Conservation (phyloP, 2,329 filamentous ascomycete genomes). For the Trichoderma cornu-damae region DNA sequence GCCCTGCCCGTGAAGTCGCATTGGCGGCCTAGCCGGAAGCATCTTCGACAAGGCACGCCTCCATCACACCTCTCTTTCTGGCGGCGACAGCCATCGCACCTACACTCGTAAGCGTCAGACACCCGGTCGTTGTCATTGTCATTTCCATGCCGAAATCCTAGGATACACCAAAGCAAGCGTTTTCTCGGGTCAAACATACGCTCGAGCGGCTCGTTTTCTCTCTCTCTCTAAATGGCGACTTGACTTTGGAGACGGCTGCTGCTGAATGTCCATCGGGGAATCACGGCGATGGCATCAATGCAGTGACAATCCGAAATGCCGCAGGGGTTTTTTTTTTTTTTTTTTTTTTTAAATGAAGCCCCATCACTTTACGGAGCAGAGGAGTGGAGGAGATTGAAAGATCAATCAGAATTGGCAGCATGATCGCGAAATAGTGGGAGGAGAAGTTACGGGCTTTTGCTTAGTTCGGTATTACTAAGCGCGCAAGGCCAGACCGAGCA, state of each 20-base stretch:
- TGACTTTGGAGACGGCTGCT: constrained; percentile 1
- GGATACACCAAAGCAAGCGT: no score
- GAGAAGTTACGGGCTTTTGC: not conserved
- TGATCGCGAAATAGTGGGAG: constrained; percentile 3
- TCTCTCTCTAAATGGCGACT: constrained; percentile 13
- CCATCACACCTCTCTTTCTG: constrained; percentile 55
- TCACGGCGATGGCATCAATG: constrained; percentile 7
- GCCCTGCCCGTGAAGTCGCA: constrained; percentile 29
- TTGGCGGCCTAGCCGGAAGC: constrained; percentile 45
- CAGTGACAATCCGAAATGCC: constrained; percentile 9
- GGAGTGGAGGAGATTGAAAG: constrained; percentile 3
- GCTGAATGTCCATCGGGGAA: constrained; percentile 11
- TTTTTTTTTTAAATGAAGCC: constrained; percentile 8
- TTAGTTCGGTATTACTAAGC: constrained; percentile 11
- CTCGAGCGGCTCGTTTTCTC: constrained; percentile 14
- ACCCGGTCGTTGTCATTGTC: not conserved
- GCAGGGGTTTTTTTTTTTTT: no score
- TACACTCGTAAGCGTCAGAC: constrained; percentile 24
- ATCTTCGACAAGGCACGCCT: constrained; percentile 49
- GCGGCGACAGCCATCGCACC: constrained; percentile 50
- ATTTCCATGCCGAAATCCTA: not conserved
- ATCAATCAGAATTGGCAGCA: not conserved
- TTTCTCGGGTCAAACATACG: constrained; percentile 4
- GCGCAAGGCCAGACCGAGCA: not conserved
- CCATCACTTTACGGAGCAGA: not conserved